Conservation (phyloP, 495 filamentous ascomycete species). For the Penicillium antarcticum region DNA sequence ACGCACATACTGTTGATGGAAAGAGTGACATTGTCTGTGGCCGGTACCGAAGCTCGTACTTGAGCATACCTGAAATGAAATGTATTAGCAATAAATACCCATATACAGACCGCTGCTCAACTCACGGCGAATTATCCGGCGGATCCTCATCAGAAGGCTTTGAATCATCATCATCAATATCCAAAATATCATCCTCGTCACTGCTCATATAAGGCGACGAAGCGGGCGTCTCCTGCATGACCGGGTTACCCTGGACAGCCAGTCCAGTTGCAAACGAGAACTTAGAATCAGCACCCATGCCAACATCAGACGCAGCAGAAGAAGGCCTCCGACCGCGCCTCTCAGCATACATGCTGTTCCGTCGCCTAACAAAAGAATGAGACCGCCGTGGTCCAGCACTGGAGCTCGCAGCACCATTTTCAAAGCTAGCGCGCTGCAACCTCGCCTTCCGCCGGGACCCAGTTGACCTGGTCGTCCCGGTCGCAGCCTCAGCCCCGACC, state of each 20-base stretch:
- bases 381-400: slow-evolving; percentile 9
- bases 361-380: slow-evolving; percentile 13
- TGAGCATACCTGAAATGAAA: slow-evolving; percentile 47
- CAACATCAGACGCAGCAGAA: slow-evolving; percentile 23
- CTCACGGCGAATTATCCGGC: slow-evolving; percentile 30
- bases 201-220: slow-evolving; percentile 18
- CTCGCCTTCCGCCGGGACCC: not conserved
- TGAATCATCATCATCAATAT: slow-evolving; percentile 24
- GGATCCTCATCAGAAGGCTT: slow-evolving; percentile 25
- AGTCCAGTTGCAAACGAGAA: slow-evolving; percentile 28
- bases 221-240: slow-evolving; percentile 17
- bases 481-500: too few relatives aligned
- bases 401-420: slow-evolving; percentile 14
- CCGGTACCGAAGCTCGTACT: slow-evolving; percentile 73
- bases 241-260: slow-evolving; percentile 21
- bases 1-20: slow-evolving; percentile 63
- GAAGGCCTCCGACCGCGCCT: slow-evolving; percentile 20
- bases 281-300: slow-evolving; percentile 28
- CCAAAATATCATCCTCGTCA: slow-evolving; percentile 22
- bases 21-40: slow-evolving; percentile 65
- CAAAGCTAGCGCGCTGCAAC: slow-evolving; percentile 10
- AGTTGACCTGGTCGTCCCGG: too few relatives aligned
- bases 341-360: slow-evolving; percentile 13
- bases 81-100: not conserved
- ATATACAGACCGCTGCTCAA: not conserved